These are phyloP conservation scores for Nicotiana attenuata DNA, from an alignment of 257 asterid genomes.

Conservation along the genomic window DNA sequence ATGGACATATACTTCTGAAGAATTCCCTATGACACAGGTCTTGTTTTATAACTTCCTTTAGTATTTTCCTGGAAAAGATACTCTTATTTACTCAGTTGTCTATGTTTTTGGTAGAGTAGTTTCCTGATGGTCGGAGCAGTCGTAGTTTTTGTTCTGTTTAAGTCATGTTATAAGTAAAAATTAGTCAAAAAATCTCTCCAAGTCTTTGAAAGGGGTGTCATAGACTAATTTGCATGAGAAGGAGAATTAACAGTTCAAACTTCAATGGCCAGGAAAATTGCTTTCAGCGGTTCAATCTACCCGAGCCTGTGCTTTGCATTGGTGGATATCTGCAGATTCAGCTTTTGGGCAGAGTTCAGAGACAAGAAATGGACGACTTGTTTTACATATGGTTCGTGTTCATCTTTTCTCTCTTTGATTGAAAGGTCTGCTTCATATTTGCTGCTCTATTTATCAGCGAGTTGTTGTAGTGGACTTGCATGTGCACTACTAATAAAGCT, in stretches of 20 bases:
- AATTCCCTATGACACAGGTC: conserved; percentile 73
- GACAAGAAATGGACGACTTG: conserved; percentile 57
- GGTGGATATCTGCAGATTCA: conserved; percentile 79
- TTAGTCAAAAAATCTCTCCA: not conserved
- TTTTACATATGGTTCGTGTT: conserved; percentile 68
- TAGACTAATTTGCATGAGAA: not conserved
- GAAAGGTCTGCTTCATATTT: not conserved
- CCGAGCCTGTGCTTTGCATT: conserved; percentile 66
- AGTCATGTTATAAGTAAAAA: not conserved
- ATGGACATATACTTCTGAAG: conserved; percentile 79
- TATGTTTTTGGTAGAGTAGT: not conserved
- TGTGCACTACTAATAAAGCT: not conserved
- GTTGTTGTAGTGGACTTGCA: not conserved
- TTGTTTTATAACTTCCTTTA: not conserved
- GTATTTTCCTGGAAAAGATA: not conserved
- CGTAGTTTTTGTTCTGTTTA: not conserved
- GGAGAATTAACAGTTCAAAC: conserved; percentile 2
- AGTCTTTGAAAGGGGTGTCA: not conserved
- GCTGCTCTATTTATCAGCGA: not conserved
- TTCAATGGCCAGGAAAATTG: conserved; percentile 51
- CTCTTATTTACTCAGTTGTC: not conserved
- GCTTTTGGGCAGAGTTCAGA: conserved; percentile 69
- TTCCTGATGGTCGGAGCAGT: not conserved
- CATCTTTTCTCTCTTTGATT: conserved; percentile 3
- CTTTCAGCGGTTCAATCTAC: conserved; percentile 73